Conservation (phyloP, 78 protist species). For the Dictyostelium intermedium region DNA sequence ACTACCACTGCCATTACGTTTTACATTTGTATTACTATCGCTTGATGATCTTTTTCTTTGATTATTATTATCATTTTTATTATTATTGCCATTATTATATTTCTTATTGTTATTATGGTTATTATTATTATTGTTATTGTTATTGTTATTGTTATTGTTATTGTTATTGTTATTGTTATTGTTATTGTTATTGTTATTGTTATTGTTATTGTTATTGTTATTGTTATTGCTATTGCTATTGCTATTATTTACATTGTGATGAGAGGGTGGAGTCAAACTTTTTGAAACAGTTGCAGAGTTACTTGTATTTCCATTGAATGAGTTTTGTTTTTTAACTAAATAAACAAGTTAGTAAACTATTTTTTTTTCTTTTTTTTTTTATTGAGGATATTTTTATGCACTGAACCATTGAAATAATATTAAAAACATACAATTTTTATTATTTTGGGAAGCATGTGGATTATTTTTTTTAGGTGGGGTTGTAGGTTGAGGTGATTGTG, state of each 20-base stretch:
- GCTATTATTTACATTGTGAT: neutral
- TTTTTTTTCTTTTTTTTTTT: neutral
- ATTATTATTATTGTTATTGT: no score
- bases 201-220: neutral
- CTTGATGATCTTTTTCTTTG: neutral
- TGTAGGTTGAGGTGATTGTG: neutral
- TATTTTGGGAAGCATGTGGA: neutral
- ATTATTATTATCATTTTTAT: neutral
- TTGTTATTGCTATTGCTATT: neutral
- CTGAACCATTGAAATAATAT: no score
- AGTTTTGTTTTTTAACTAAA: neutral
- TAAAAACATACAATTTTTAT: neutral
- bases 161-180: neutral
- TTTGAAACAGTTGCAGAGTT: neutral
- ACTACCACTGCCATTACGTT: neutral
- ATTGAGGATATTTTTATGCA: no score
- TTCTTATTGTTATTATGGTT: no score
- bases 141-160: neutral
- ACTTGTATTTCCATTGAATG: neutral
- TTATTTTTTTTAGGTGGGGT: neutral
- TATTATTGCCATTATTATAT: neutral
- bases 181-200: neutral
- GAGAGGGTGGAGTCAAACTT: neutral
- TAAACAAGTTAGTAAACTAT: neutral
- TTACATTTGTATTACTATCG: neutral